A percentile compares a stretch with the other conserved stretches of the same genome.
Conservation (phyloP, 176 grass and related monocot genomes). For the bread wheat (Triticum aestivum) region IWGSC_CS_RefSeq_v2.1 NC_057805.1:398822973-398823472, state of each 20-base stretch:
- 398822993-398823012: constrained; percentile 94
- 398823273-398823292: neutral
- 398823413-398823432: constrained; percentile 80
- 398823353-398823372: constrained; percentile 81
- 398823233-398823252: neutral
- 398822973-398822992: constrained; percentile 83
- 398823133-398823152: constrained; percentile 75
- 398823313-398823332: constrained; percentile 74
- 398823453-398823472: constrained; percentile 65
- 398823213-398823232: neutral
- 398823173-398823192: constrained; percentile 90
- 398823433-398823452: constrained; percentile 81
- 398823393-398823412: constrained; percentile 84
- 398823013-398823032: constrained; percentile 94
- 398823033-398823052: constrained; percentile 32
- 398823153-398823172: constrained; percentile 79
- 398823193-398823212: neutral
- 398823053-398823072: constrained; percentile 72
- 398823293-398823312: constrained; percentile 52
- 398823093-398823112: constrained; percentile 72
- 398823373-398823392: constrained; percentile 76
- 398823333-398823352: constrained; percentile 86
- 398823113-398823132: constrained; percentile 97
- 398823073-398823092: constrained; percentile 87
- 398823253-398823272: neutral